Percentiles rank a stretch among this genome's conserved stretches.
Conservation (phyloP, 371 early-diverging fungal species). For the Actinomortierella ambigua region DNA sequence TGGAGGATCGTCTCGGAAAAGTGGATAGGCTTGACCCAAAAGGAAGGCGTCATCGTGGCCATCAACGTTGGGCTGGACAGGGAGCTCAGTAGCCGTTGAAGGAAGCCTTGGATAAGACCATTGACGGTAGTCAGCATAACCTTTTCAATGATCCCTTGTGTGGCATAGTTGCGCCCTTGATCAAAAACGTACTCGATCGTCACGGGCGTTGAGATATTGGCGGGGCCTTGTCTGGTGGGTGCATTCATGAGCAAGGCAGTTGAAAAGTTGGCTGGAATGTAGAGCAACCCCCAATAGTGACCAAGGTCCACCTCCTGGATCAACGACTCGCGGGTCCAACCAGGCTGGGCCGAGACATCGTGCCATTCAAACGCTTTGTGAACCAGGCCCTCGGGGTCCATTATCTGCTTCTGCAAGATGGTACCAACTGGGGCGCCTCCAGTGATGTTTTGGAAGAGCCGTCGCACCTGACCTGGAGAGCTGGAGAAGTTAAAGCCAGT, state of each 20-base stretch:
- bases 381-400: not conserved
- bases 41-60: not conserved
- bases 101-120: not conserved
- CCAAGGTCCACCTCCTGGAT: constrained; percentile 18
- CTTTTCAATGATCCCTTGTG: not conserved
- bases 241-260: constrained; percentile 14
- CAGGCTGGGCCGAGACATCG: not conserved
- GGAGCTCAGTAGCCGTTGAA: not conserved
- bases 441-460: constrained; percentile 1
- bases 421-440: constrained; percentile 10
- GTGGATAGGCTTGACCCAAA: not conserved
- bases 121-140: not conserved
- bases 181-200: constrained; percentile 6
- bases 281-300: constrained; percentile 26
- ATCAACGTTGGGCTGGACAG: not conserved
- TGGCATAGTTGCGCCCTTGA: constrained; percentile 8
- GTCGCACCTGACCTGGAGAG: not conserved
- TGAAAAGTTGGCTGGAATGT: constrained; percentile 37
- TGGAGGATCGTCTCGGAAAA: not conserved
- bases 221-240: not conserved
- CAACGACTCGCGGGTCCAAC: constrained; percentile 10
- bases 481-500: constrained; percentile 23
- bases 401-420: not conserved
- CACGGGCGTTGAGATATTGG: not conserved
- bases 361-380: constrained; percentile 3